Evolutionary conservation across 495 filamentous ascomycete genomes (phyloP).

Genomic region (Lepraria neglecta): DNA sequence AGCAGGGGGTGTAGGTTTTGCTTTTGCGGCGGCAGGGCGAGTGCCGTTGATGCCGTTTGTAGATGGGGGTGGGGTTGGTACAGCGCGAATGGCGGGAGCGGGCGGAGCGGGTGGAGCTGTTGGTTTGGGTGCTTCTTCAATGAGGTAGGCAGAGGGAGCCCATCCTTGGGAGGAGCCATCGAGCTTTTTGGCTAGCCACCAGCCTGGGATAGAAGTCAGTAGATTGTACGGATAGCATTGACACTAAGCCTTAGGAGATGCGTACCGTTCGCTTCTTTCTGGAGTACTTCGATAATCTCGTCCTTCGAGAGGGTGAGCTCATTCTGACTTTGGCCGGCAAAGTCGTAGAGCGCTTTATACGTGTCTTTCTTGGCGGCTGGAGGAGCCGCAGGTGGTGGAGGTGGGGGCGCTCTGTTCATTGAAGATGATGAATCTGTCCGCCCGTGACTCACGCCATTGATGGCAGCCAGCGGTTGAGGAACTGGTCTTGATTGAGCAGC

Average conservation of each 20-base stretch:
- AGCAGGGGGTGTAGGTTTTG: slow-evolving; percentile 70
- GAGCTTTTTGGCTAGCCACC: slow-evolving; percentile 82
- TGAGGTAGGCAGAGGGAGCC: slow-evolving; percentile 88
- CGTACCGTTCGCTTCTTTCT: slow-evolving; percentile 88
- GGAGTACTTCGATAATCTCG: slow-evolving; percentile 75
- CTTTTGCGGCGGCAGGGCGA: slow-evolving; percentile 45
- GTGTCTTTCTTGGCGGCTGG: slow-evolving; percentile 65
- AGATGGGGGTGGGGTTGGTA: slow-evolving; percentile 42
- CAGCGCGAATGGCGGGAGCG: slow-evolving; percentile 49
- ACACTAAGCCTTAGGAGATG: slow-evolving; percentile 8
- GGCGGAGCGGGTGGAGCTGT: slow-evolving; percentile 54
- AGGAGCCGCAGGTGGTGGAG: slow-evolving; percentile 61
- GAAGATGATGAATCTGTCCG: slow-evolving; percentile 50
- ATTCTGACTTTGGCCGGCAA: slow-evolving; percentile 67
- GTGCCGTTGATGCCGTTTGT: slow-evolving; percentile 40
- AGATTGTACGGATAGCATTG: background rate
- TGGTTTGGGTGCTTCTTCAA: slow-evolving; percentile 58
- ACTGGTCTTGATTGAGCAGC: slow-evolving; percentile 37
- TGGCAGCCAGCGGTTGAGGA: slow-evolving; percentile 44
- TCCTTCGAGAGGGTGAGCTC: slow-evolving; percentile 71
- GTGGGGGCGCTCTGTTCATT: slow-evolving; percentile 53
- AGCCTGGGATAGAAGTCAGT: slow-evolving; percentile 49
- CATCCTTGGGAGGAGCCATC: slow-evolving; percentile 67
- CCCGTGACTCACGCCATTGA: slow-evolving; percentile 42
- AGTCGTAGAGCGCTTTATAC: slow-evolving; percentile 82